Conservation (phyloP, 805 yeast genomes). For the Saccharomycopsis babjevae region DNA sequence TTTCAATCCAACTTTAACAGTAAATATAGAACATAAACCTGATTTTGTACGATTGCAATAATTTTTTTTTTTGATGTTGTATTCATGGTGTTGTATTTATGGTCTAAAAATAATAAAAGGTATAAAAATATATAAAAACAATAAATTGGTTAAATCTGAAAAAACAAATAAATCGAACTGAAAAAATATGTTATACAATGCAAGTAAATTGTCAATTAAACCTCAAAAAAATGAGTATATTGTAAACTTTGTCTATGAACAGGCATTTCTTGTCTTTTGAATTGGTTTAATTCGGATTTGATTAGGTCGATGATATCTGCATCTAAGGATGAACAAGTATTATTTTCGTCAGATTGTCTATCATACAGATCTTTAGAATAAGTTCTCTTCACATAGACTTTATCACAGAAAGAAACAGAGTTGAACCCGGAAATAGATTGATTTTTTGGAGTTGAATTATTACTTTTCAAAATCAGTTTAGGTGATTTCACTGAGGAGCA, state of each 20-base stretch:
- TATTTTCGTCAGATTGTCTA: conserved; percentile 39
- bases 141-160: not conserved
- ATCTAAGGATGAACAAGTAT: conserved; percentile 33
- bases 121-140: not conserved
- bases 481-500: not conserved
- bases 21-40: conserved; percentile 44
- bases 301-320: conserved; percentile 43
- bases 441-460: not conserved
- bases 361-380: conserved; percentile 42
- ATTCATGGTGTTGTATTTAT: not conserved
- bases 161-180: not conserved
- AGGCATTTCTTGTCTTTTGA: conserved; percentile 48
- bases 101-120: not conserved
- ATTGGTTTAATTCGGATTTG: conserved; percentile 54
- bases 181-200: not conserved
- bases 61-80: not conserved
- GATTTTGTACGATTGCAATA: conserved; percentile 39
- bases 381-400: conserved; percentile 41
- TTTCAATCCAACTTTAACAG: conserved; percentile 53
- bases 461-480: not conserved
- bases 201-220: conserved; percentile 14
- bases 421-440: conserved; percentile 17
- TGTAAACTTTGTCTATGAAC: conserved; percentile 52
- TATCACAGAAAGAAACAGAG: conserved; percentile 36
- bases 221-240: conserved; percentile 58